These are phyloP conservation scores for Aureobasidium leucospermi DNA, from an alignment of 2,329 filamentous ascomycete species.

Conservation along the genomic window DNA sequence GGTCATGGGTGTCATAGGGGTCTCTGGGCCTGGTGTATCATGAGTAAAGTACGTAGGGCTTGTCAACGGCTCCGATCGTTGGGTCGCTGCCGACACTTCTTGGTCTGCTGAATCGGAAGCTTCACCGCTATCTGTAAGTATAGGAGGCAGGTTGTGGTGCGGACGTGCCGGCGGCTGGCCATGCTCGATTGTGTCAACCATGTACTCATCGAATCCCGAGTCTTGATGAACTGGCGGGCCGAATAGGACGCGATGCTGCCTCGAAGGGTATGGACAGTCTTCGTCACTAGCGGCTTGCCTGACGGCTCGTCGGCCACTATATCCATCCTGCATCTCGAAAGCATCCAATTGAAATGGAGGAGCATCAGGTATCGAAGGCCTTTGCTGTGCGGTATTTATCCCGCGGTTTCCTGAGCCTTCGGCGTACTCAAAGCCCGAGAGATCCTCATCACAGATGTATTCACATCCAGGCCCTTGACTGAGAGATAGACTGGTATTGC, in stretches of 20 bases:
- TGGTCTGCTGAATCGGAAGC: neutral
- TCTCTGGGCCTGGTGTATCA: neutral
- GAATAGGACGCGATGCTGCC: constrained; percentile 2
- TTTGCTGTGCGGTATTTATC: neutral
- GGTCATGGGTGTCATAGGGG: neutral
- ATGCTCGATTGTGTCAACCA: constrained; percentile 17
- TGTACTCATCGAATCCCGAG: constrained; percentile 31
- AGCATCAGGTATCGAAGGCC: neutral
- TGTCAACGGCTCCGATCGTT: neutral
- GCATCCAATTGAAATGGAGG: neutral
- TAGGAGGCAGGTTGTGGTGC: neutral
- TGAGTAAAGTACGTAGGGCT: neutral
- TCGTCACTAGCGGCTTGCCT: neutral
- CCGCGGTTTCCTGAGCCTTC: neutral
- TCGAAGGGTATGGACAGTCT: neutral
- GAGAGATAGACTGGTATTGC: constrained; percentile 18
- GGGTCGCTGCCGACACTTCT: neutral
- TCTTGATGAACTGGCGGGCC: constrained; percentile 26
- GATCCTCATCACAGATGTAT: neutral
- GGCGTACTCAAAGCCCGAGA: neutral
- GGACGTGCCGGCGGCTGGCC: neutral
- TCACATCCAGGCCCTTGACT: constrained; percentile 4
- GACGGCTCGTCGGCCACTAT: neutral
- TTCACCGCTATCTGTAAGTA: neutral
- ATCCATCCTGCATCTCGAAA: neutral